Evolutionary conservation across 768 basidiomycete genomes (phyloP).

Genomic region (Coprinopsis sp.): DNA sequence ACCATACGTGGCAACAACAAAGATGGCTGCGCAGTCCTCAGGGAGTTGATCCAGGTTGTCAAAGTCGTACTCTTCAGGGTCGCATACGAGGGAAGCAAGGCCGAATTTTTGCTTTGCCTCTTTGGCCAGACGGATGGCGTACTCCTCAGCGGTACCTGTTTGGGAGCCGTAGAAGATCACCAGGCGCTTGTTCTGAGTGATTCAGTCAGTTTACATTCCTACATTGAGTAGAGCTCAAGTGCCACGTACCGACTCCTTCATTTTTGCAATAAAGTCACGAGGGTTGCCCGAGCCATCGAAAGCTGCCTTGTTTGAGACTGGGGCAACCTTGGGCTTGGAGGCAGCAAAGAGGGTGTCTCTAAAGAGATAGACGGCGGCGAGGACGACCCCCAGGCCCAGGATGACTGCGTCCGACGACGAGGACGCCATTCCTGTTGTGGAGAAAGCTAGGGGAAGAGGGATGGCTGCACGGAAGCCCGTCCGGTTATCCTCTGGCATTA

Average conservation of each 20-base stretch:
- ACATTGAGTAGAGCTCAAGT: conserved; percentile 1
- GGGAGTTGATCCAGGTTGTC: conserved; percentile 91
- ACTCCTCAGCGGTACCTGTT: conserved; percentile 98
- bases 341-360: conserved; percentile 73
- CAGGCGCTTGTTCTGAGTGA: conserved; percentile 83
- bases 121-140: conserved; percentile 95
- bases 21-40: conserved; percentile 83
- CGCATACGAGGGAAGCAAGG: conserved; percentile 91
- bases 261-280: conserved; percentile 91
- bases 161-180: conserved; percentile 99
- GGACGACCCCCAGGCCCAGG: conserved; percentile 66
- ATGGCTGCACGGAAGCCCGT: conserved; percentile 38
- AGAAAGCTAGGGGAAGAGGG: conserved; percentile 27
- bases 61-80: conserved; percentile 99
- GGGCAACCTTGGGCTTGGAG: conserved; percentile 56
- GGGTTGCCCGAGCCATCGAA: conserved; percentile 78
- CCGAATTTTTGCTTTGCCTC: conserved; percentile 97
- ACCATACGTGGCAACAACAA: conserved; percentile 97
- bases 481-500: conserved; percentile 33
- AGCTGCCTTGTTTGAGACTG: conserved; percentile 38
- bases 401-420: conserved; percentile 71
- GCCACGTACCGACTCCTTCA: conserved; percentile 82
- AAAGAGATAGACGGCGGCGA: conserved; percentile 80
- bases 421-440: conserved; percentile 47
- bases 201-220: conserved; percentile 1